Conservation (phyloP, 2,329 filamentous ascomycete genomes). For the Septoria petroselini region DNA sequence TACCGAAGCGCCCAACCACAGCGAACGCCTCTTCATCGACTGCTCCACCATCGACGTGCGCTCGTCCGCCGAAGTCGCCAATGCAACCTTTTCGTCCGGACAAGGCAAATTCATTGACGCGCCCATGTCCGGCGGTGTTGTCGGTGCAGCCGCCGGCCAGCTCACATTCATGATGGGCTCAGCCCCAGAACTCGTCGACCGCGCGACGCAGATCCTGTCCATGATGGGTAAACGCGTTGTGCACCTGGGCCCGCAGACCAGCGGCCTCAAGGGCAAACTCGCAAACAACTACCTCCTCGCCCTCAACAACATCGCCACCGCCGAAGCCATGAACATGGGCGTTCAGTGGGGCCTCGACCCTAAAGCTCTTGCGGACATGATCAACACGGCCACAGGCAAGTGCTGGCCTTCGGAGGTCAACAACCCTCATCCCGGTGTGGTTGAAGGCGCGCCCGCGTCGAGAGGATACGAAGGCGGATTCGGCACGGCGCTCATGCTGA, state of each 20-base stretch:
- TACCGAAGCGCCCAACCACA: conserved; percentile 46
- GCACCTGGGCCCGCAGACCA: conserved; percentile 79
- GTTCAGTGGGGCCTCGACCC: conserved; percentile 61
- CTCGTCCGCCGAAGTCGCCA: conserved; percentile 74
- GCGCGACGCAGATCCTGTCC: conserved; percentile 66
- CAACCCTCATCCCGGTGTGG: conserved; percentile 85
- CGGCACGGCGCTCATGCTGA: conserved; percentile 50
- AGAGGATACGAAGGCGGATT: conserved; percentile 63
- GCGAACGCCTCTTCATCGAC: conserved; percentile 80
- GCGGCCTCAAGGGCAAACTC: conserved; percentile 85
- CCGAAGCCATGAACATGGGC: conserved; percentile 65
- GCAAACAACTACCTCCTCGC: conserved; percentile 97
- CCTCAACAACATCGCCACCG: conserved; percentile 78
- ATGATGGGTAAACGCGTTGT: conserved; percentile 84
- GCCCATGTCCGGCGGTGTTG: conserved; percentile 94
- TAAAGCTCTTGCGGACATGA: conserved; percentile 72
- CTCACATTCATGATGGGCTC: conserved; percentile 95
- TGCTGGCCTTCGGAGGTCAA: conserved; percentile 97
- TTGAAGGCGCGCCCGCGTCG: conserved; percentile 69
- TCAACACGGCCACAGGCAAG: conserved; percentile 89
- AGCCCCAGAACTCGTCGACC: conserved; percentile 57
- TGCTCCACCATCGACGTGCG: conserved; percentile 93
- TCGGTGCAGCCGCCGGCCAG: conserved; percentile 81
- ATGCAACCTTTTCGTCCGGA: conserved; percentile 62
- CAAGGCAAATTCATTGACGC: conserved; percentile 85